Conservation (phyloP, 2,329 filamentous ascomycete species). For the Capronia americana region DNA sequence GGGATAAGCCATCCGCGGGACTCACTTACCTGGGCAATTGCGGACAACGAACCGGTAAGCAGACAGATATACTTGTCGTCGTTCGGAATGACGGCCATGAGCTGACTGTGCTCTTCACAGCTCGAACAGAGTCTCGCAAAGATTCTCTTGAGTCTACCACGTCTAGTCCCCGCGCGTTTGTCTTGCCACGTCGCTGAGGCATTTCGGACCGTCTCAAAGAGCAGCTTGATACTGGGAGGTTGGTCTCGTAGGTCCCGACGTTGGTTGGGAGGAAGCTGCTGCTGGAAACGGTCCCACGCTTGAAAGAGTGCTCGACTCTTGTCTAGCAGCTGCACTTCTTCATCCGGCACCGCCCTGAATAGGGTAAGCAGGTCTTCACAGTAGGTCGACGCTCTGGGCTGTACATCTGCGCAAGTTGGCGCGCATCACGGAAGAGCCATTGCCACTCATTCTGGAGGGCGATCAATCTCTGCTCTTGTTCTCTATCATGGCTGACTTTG, state of each 20-base stretch:
- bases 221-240: neutral
- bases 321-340: neutral
- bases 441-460: neutral
- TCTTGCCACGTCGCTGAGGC: constrained; percentile 1
- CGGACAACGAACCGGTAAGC: constrained; percentile 1
- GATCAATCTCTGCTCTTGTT: neutral
- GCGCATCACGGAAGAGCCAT: neutral
- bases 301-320: neutral
- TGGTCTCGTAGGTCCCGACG: neutral
- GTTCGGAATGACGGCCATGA: neutral
- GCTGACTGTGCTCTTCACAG: constrained; percentile 2
- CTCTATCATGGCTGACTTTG: neutral
- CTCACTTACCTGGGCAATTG: neutral
- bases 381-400: neutral
- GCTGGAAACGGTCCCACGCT: neutral
- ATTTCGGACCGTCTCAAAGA: neutral
- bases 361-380: neutral
- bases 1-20: neutral
- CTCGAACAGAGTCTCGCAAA: neutral
- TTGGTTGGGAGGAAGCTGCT: neutral
- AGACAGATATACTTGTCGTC: constrained; percentile 4
- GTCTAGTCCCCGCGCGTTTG: neutral
- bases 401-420: neutral
- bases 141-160: neutral
- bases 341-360: neutral